Base-by-base conservation (phyloP, 176 grass and related monocot genomes). In the Cenchrus fungigraminus region DNA sequence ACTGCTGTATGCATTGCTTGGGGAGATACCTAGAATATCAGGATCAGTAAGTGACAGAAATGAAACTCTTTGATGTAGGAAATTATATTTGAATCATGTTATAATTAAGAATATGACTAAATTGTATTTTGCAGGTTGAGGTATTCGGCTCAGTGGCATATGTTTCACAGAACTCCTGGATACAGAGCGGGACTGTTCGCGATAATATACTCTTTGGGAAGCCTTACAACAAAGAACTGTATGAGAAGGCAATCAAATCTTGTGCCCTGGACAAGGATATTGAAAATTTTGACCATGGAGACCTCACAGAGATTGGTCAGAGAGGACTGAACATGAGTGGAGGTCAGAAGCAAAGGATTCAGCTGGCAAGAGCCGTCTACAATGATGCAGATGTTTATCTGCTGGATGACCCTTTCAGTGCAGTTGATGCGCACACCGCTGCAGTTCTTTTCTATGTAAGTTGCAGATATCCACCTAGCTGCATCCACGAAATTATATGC, bases 291-390 rank as follows among this genome's bases (percentile, higher is more conserved):
- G 84, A 92, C 37, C 91, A 94, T 65, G 91, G 96, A 20, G 96
- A 98, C 82, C 70, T 88, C 7, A 98, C 96, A 8, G 96, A 98
- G 86, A 98, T 98, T 11, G 93, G 96, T 6, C 96, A 98, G 86
- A 90, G 93, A 84, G 96, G 96, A 19, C 75, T 98, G n/a, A 98
- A 95, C 78, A 98, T 98, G 96, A 98, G 96, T 50, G 93, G 96
- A 50, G 96, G 96, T 16, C 96, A 95, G 85, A 98, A 95, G 86
- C 96, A 98, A 84, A 94, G 96, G 75, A 98, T 98, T 81, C 96
- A 98, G 68, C 91, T 98, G 19, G 93, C 96, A 51, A 86, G 96
- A 91, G 96, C 96, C 2, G 96, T 98, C 56, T 98, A 98, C 75
- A 94, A 53, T 52, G 87, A 95, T 29, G 89, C 93, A 71, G 96